Evolutionary conservation across 805 yeast species (phyloP).

Genomic region (Candida chauliodis): DNA sequence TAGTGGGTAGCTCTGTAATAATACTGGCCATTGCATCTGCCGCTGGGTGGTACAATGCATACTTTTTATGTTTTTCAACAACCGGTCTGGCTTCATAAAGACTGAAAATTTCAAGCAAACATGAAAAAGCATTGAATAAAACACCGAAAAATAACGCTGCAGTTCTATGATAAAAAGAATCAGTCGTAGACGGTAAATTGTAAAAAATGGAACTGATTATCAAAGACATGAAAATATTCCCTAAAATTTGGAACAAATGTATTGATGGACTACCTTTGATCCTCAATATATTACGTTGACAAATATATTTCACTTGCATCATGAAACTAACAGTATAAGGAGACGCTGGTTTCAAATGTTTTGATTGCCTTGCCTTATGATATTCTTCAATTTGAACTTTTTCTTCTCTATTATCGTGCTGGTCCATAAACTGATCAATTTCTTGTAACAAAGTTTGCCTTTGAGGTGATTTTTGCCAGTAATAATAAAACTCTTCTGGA

Average conservation of each 20-base stretch:
- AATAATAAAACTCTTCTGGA: slow-evolving; percentile 54
- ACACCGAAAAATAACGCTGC: slow-evolving; percentile 60
- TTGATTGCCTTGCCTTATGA: slow-evolving; percentile 36
- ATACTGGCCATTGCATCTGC: slow-evolving; percentile 66
- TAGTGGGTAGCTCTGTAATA: slow-evolving; percentile 60
- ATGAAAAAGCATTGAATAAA: slow-evolving; percentile 55
- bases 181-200: slow-evolving; percentile 45
- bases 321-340: slow-evolving; percentile 41
- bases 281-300: slow-evolving; percentile 51
- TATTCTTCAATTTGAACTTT: slow-evolving; percentile 19
- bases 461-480: slow-evolving; percentile 57
- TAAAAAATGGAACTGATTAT: slow-evolving; percentile 59
- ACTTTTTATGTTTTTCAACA: slow-evolving; percentile 65
- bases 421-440: slow-evolving; percentile 36
- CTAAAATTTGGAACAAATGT: slow-evolving; percentile 46
- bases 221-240: slow-evolving; percentile 54
- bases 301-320: slow-evolving; percentile 49
- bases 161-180: slow-evolving; percentile 59
- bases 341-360: slow-evolving; percentile 30
- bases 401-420: slow-evolving; percentile 15
- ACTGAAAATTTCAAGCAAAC: slow-evolving; percentile 56
- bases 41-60: slow-evolving; percentile 68
- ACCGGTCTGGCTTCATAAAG: slow-evolving; percentile 61
- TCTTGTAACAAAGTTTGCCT: slow-evolving; percentile 36
- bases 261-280: slow-evolving; percentile 54